phyloP scores from a whole-genome alignment of 2,329 filamentous ascomycete genomes.

The Aspergillus spinulosporus region DNA sequence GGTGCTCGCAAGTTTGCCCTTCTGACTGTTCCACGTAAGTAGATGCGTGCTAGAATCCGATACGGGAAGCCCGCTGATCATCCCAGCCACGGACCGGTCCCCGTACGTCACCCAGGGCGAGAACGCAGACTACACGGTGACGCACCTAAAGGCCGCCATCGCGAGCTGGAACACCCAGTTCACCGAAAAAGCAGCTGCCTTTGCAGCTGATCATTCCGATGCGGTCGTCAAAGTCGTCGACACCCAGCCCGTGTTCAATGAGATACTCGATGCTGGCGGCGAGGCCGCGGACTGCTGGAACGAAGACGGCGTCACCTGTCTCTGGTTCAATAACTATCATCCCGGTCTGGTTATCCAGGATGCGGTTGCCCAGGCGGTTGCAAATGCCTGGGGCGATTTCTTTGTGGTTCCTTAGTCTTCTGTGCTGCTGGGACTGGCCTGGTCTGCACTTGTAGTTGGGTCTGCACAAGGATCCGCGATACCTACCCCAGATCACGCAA shows the following conservation, averaged over 20 bases:
- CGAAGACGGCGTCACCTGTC: slow-evolving; percentile 11
- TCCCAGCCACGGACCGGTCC: slow-evolving; percentile 12
- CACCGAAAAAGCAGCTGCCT: not conserved
- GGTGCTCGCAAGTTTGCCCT: slow-evolving; percentile 14
- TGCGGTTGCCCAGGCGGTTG: slow-evolving; percentile 14
- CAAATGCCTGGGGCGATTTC: slow-evolving; percentile 6
- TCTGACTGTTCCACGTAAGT: slow-evolving; percentile 14
- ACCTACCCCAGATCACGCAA: no score
- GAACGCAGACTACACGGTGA: slow-evolving; percentile 3
- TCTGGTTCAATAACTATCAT: slow-evolving; percentile 20
- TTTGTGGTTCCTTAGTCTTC: not conserved
- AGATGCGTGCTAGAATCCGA: not conserved
- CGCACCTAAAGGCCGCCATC: slow-evolving; percentile 8
- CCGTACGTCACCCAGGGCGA: slow-evolving; percentile 8
- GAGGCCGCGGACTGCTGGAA: slow-evolving; percentile 12
- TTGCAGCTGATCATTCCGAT: slow-evolving; percentile 1
- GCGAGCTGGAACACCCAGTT: slow-evolving; percentile 10
- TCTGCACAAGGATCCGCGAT: no score
- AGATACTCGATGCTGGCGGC: slow-evolving; percentile 9
- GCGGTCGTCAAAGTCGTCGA: slow-evolving; percentile 12
- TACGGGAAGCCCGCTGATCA: no score
- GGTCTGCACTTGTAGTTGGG: no score
- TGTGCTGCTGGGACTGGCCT: not conserved
- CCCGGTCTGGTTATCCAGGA: slow-evolving; percentile 15
- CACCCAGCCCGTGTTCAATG: slow-evolving; percentile 13